Conservation (phyloP, 139 green algal genomes). For the Eudorina sp. region DNA sequence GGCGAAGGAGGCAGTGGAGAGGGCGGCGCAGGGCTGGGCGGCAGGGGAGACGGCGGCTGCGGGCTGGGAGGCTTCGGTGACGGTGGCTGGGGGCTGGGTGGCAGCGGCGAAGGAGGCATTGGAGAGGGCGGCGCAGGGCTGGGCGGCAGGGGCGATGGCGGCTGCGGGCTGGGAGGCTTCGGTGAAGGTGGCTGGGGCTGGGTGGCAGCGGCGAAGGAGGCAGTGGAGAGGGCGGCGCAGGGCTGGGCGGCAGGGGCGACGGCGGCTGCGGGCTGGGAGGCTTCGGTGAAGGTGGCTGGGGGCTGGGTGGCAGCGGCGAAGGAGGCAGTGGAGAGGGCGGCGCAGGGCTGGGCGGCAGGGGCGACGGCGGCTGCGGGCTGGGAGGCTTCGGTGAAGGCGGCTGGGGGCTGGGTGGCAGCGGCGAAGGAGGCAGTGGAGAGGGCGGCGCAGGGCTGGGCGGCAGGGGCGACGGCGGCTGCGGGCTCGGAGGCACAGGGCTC, state of each 20-base stretch:
- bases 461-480: not conserved
- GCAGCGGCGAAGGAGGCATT: too few relatives aligned
- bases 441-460: not conserved
- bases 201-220: too few relatives aligned
- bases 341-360: not conserved
- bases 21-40: not conserved
- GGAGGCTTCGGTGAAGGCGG: not conserved
- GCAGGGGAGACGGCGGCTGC: not conserved
- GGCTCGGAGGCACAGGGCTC: not conserved
- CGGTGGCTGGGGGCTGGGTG: not conserved
- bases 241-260: not conserved
- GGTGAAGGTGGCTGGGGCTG: conserved; percentile 14
- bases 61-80: not conserved
- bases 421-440: not conserved
- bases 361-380: not conserved
- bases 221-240: too few relatives aligned
- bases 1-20: not conserved
- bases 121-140: not conserved
- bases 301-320: too few relatives aligned
- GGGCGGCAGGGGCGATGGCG: not conserved
- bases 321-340: too few relatives aligned
- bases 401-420: not conserved
- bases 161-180: not conserved
- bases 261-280: not conserved
- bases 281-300: not conserved